phyloP scores from a whole-genome alignment of 768 basidiomycete genomes.

The Peribolospora baueri region DNA sequence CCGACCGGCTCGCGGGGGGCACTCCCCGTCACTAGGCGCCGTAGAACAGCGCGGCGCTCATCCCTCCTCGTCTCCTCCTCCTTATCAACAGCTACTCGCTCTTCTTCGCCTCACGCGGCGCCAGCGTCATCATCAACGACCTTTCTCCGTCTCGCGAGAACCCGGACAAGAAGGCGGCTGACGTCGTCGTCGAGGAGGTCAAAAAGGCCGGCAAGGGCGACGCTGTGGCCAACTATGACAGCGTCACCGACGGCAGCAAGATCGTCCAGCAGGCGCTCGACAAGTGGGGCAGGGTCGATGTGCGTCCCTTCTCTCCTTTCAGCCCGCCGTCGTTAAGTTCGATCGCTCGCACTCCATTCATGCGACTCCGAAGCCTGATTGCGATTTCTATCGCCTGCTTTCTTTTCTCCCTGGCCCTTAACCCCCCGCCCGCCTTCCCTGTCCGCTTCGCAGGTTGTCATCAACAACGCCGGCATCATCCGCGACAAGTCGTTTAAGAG shows the following conservation, averaged over 20 bases:
- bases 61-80: neutral
- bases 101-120: slow-evolving; percentile 75
- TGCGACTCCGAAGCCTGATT: no score
- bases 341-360: no score
- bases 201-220: slow-evolving; percentile 32
- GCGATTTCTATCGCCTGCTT: neutral
- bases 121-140: slow-evolving; percentile 81
- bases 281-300: slow-evolving; percentile 54
- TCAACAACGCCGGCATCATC: slow-evolving; percentile 11
- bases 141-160: slow-evolving; percentile 28
- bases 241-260: slow-evolving; percentile 59
- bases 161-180: slow-evolving; percentile 38
- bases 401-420: neutral
- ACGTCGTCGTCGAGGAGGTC: slow-evolving; percentile 80
- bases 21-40: no score
- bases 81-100: slow-evolving; percentile 44
- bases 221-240: slow-evolving; percentile 65
- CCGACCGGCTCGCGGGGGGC: no score
- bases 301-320: slow-evolving; percentile 3
- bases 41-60: neutral
- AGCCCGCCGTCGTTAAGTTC: slow-evolving; percentile 1
- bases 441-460: slow-evolving; percentile 30
- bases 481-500: slow-evolving; percentile 50
- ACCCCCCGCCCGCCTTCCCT: slow-evolving; percentile 13
- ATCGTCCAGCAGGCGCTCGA: slow-evolving; percentile 70